Conservation (phyloP, 345 rosid species). For the Theobroma cacao region DNA sequence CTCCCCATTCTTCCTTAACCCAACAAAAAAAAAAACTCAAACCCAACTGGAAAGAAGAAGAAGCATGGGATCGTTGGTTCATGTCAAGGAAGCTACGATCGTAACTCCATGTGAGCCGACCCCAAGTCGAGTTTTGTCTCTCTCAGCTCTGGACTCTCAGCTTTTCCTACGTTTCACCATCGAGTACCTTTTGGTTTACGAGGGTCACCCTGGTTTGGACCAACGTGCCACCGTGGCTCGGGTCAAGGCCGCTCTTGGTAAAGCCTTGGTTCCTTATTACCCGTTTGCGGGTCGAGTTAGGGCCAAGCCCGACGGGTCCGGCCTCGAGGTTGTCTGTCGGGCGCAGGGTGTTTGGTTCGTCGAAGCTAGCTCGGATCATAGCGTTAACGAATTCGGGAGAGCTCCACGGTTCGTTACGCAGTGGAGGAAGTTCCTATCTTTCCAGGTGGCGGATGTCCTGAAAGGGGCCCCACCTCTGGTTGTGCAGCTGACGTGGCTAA, state of each 20-base stretch:
- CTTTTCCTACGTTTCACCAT: conserved; percentile 84
- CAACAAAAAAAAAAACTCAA: conserved; percentile 8
- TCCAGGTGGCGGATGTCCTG: conserved; percentile 64
- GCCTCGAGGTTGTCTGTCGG: conserved; percentile 64
- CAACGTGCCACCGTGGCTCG: conserved; percentile 27
- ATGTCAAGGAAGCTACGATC: conserved; percentile 51
- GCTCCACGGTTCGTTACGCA: conserved; percentile 60
- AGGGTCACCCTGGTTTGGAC: conserved; percentile 34
- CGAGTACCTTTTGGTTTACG: conserved; percentile 68
- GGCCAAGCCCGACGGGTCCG: conserved; percentile 27
- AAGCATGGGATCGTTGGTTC: conserved; percentile 44
- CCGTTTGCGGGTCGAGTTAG: conserved; percentile 85
- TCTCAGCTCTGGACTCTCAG: conserved; percentile 87
- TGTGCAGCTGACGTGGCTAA: conserved; percentile 86
- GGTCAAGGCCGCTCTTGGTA: conserved; percentile 60
- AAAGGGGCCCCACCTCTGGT: conserved; percentile 72
- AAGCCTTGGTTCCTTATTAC: conserved; percentile 61
- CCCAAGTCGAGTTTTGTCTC: conserved; percentile 55
- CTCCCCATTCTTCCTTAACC: conserved; percentile 14
- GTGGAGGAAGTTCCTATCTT: conserved; percentile 67
- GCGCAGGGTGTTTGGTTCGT: conserved; percentile 70
- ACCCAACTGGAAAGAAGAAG: neutral
- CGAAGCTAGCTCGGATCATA: conserved; percentile 48
- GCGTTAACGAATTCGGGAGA: conserved; percentile 41
- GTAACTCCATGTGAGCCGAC: conserved; percentile 64